phyloP scores from a whole-genome alignment of 176 grass and related monocot species.

The Rhipidocladum racemiflorum region DNA sequence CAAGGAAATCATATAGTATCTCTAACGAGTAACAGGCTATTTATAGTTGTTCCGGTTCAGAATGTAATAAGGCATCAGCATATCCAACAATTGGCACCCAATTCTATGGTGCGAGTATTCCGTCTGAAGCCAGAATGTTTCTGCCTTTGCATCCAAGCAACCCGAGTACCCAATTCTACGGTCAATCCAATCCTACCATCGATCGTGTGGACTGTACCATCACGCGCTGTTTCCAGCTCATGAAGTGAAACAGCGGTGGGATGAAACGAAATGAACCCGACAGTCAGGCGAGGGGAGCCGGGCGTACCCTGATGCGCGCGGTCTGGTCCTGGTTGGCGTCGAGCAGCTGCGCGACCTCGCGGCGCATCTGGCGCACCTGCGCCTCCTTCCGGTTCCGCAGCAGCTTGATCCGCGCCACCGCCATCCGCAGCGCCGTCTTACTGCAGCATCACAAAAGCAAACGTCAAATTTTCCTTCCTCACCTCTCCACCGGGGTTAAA shows the following conservation, averaged over 20 bases:
- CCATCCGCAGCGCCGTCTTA: conserved; percentile 83
- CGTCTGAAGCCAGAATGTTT: neutral
- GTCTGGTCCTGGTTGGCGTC: conserved; percentile 75
- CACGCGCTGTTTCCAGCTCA: neutral
- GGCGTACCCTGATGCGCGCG: conserved; percentile 72
- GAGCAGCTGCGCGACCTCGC: conserved; percentile 82
- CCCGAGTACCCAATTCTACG: neutral
- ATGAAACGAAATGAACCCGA: neutral
- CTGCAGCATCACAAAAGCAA: conserved; percentile 34
- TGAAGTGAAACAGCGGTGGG: neutral
- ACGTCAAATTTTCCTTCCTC: neutral
- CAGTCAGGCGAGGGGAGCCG: neutral
- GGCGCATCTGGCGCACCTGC: conserved; percentile 60
- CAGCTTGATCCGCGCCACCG: conserved; percentile 84
- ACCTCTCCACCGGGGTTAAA: neutral
- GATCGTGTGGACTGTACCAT: neutral
- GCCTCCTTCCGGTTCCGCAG: conserved; percentile 76
- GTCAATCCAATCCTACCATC: neutral
- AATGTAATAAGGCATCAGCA: neutral
- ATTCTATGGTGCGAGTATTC: too few relatives aligned
- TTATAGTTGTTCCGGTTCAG: neutral
- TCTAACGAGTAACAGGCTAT: neutral
- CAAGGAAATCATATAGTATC: neutral
- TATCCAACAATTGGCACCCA: neutral
- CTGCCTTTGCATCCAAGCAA: neutral